These are phyloP conservation scores for Cajanus cajan DNA, from an alignment of 306 rosid species.

Conservation along the genomic window DNA sequence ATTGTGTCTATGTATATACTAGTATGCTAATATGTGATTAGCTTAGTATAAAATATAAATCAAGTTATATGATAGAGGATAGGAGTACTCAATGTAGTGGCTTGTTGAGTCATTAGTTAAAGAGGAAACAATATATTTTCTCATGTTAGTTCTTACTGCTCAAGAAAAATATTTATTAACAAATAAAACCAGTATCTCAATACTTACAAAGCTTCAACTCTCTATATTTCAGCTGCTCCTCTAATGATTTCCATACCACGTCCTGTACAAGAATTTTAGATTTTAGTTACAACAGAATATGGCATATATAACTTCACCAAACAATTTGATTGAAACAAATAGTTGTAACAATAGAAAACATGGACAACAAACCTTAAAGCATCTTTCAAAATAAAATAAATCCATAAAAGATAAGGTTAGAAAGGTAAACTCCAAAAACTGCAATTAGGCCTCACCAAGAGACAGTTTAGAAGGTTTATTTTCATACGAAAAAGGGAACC, in stretches of 20 bases:
- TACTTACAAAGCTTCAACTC: slow-evolving; percentile 42
- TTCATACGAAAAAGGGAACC: background rate
- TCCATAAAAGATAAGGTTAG: background rate
- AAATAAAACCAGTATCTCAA: background rate
- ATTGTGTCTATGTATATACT: no score
- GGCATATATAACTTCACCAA: background rate
- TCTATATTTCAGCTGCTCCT: slow-evolving; percentile 32
- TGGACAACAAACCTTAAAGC: background rate
- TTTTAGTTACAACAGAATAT: slow-evolving; percentile 13
- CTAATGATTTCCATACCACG: slow-evolving; percentile 41
- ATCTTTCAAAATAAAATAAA: background rate
- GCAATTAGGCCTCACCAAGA: background rate
- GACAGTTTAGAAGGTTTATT: background rate
- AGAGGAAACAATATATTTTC: background rate
- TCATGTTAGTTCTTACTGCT: background rate
- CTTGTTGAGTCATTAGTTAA: no score
- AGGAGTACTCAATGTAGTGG: no score
- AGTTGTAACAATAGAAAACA: background rate
- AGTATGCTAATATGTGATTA: no score
- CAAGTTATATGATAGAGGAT: no score
- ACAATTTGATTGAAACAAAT: slow-evolving; percentile 2
- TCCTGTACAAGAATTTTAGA: slow-evolving; percentile 44
- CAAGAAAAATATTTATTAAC: background rate
- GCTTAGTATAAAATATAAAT: no score
- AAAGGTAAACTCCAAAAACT: background rate